phyloP scores from a whole-genome alignment of 148 eudicot species.

The Salicornia ramosissima region DNA sequence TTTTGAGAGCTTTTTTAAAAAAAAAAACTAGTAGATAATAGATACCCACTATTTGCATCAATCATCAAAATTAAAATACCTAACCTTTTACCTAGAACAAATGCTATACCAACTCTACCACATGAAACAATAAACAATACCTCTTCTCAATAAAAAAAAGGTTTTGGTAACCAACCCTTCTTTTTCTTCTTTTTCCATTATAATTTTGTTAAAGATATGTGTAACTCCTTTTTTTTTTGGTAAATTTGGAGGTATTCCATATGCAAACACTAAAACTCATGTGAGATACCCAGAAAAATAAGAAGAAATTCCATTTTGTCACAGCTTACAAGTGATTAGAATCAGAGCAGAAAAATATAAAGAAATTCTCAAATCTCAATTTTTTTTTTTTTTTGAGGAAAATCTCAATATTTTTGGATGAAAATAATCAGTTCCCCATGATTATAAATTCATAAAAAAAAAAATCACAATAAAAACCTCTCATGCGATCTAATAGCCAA shows the following conservation, averaged over 20 bases:
- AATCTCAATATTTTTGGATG: background rate
- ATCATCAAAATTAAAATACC: background rate
- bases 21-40: no score
- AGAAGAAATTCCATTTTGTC: background rate
- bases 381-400: no score
- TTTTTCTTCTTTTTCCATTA: no score
- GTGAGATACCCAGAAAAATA: background rate
- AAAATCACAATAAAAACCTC: background rate
- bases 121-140: background rate
- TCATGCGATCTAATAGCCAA: background rate
- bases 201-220: no score
- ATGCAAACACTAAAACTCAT: no score
- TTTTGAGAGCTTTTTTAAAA: constrained; percentile 3
- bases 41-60: constrained; percentile 13
- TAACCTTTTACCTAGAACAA: constrained; percentile 1
- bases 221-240: no score
- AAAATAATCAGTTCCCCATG: background rate
- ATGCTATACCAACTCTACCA: background rate
- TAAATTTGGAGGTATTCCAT: no score
- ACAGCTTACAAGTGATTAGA: background rate
- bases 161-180: no score
- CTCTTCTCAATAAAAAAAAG: background rate
- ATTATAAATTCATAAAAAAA: background rate
- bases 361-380: no score
- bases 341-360: no score